A percentile compares a stretch with the other conserved stretches of the same genome.
Conservation (phyloP, 257 asterid genomes). For the Oldenlandia corymbosa region DNA sequence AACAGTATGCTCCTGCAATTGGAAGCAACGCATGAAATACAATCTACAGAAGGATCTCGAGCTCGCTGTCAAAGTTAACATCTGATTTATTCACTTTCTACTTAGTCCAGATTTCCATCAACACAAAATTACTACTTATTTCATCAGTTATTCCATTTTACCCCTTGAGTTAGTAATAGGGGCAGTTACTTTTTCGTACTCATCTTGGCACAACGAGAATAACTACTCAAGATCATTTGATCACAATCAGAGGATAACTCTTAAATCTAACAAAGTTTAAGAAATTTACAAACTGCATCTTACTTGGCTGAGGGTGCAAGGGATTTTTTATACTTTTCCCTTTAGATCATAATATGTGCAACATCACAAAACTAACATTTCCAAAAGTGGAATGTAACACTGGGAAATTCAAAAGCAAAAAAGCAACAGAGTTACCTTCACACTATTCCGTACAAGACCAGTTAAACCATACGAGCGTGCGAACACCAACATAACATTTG, state of each 20-base stretch:
- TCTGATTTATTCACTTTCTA: background rate
- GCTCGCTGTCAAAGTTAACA: background rate
- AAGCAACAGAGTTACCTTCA: slow-evolving; percentile 48
- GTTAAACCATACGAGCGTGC: slow-evolving; percentile 97
- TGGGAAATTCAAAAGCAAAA: background rate
- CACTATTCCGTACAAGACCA: slow-evolving; percentile 84
- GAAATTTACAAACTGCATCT: background rate
- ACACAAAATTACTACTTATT: background rate
- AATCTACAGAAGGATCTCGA: background rate
- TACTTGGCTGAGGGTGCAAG: background rate
- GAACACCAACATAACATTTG: slow-evolving; percentile 68
- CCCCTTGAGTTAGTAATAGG: background rate
- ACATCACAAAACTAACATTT: background rate
- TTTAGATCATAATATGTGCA: background rate
- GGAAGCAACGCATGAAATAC: slow-evolving; percentile 16
- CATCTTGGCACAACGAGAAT: background rate
- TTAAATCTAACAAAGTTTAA: background rate
- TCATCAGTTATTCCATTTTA: background rate
- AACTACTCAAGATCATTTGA: background rate
- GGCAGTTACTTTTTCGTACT: background rate
- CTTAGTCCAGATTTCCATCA: background rate
- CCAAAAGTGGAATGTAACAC: background rate
- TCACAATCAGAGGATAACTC: background rate
- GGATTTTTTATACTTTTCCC: background rate
- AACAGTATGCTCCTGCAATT: slow-evolving; percentile 84